Base-by-base conservation (phyloP, 495 filamentous ascomycete species). In the Pseudevernia furfuracea region DNA sequence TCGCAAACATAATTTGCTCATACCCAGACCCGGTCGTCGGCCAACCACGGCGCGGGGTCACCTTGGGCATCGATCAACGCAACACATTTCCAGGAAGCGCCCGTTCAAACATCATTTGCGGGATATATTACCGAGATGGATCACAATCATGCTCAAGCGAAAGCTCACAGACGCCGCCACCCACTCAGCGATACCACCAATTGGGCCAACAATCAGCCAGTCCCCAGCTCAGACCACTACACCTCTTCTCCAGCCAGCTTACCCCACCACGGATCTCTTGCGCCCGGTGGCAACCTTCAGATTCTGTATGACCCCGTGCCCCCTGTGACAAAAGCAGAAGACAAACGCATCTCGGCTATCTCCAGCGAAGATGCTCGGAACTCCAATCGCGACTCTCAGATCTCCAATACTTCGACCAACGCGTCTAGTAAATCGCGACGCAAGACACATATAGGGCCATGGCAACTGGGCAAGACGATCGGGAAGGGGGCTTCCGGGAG, bases 391-490 rank as follows among this genome's bases (percentile, higher is more conserved):
- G 82, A 86, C 66, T 94, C 91, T 0, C 83, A 88, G 55, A 78
- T 89, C 21, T 93, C 90, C 1, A 86, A 85, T 5, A 76, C 80
- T 1, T 91, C 89, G 0, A 86, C 84, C 23, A 82, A 78, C 59
- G 72, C 81, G 5, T 87, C 86, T 17, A 71, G 80, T 39, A 82
- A 83, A 67, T 78, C 82, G 36, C 81, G 84, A 60, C 77, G 85
- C 55, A 96, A 96, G 72, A 89, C 85, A 12, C 85, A 88, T 67
- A 87, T 89, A 19, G 92, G 92, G 3, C 92, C 93, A 69, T 98
- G 95, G 95, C 82, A 90, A 59, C 76, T 98, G 23, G 94, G 94
- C 11, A 88, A 85, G 71, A 92, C 87, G 1, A 78, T 98, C 56
- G 94, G 94, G 0, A 85, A 87, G 63, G 94, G 94, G 11, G 86